Conservation (phyloP, 2,329 filamentous ascomycete species). For the Hypoxylon sp. region DNA sequence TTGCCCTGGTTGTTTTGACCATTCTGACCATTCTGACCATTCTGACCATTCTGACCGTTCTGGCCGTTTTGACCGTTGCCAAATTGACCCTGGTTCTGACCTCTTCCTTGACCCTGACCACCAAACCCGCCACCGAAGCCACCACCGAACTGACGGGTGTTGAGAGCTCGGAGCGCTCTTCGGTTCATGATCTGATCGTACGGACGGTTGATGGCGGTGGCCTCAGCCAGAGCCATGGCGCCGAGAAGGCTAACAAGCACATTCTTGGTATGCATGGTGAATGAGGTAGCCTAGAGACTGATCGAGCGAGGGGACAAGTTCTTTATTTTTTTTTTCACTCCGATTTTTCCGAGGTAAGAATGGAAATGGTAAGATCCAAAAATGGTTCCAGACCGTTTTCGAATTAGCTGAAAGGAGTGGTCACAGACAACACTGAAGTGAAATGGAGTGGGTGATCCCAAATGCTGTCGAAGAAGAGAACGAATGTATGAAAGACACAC, state of each 20-base stretch:
- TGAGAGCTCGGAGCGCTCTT: slow-evolving; percentile 54
- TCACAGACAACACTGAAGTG: slow-evolving; percentile 60
- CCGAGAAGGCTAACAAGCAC: slow-evolving; percentile 66
- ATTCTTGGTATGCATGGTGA: slow-evolving; percentile 69
- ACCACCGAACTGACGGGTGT: slow-evolving; percentile 60
- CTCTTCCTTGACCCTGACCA: slow-evolving; percentile 28
- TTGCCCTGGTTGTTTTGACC: slow-evolving; percentile 37
- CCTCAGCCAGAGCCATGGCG: slow-evolving; percentile 63
- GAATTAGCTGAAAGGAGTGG: slow-evolving; percentile 61
- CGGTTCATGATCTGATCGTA: slow-evolving; percentile 53
- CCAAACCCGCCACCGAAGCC: slow-evolving; percentile 41
- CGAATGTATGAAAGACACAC: slow-evolving; percentile 65
- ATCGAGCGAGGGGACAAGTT: slow-evolving; percentile 42
- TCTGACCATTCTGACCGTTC: slow-evolving; percentile 41
- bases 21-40: slow-evolving; percentile 44
- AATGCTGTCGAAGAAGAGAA: slow-evolving; percentile 60
- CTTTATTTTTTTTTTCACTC: slow-evolving; percentile 32
- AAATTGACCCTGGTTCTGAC: slow-evolving; percentile 13
- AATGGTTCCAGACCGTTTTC: slow-evolving; percentile 68
- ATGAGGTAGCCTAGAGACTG: slow-evolving; percentile 32
- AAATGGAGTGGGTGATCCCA: slow-evolving; percentile 55
- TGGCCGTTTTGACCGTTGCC: slow-evolving; percentile 32
- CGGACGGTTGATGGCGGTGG: slow-evolving; percentile 60
- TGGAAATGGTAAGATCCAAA: slow-evolving; percentile 53
- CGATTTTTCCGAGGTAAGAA: slow-evolving; percentile 45